These are phyloP conservation scores for Xylaria bambusicola DNA, from an alignment of 495 filamentous ascomycete species.

Conservation along the genomic window DNA sequence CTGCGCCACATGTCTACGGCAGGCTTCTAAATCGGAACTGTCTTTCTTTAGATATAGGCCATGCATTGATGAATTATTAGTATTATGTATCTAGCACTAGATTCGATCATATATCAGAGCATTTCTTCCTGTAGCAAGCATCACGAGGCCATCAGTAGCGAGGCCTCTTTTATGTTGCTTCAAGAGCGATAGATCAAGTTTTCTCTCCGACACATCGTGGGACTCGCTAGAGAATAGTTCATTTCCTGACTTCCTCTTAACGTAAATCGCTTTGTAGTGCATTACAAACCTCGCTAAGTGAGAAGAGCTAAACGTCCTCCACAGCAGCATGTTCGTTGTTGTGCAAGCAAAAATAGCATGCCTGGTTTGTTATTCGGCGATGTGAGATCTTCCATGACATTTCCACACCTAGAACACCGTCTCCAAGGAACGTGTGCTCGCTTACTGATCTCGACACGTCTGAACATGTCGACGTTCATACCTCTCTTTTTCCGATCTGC, in stretches of 20 bases:
- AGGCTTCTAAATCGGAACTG: too few relatives aligned
- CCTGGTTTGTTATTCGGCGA: constrained; percentile 40
- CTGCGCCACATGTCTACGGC: too few relatives aligned
- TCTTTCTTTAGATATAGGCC: too few relatives aligned
- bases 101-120: too few relatives aligned
- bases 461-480: constrained; percentile 47
- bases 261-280: not conserved
- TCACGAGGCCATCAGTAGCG: too few relatives aligned
- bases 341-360: constrained; percentile 52
- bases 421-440: constrained; percentile 44
- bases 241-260: not conserved
- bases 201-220: too few relatives aligned
- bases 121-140: too few relatives aligned
- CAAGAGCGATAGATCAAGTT: too few relatives aligned
- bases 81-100: too few relatives aligned
- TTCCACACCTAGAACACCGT: constrained; percentile 61
- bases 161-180: too few relatives aligned
- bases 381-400: constrained; percentile 63
- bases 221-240: not conserved
- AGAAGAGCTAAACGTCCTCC: constrained; percentile 51
- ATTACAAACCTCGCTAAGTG: constrained; percentile 18
- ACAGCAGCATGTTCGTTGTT: constrained; percentile 56
- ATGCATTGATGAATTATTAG: too few relatives aligned
- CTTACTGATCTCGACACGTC: constrained; percentile 27
- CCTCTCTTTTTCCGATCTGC: constrained; percentile 25